Evolutionary conservation across 345 rosid genomes (phyloP).

Genomic region (Populus tremula): DNA sequence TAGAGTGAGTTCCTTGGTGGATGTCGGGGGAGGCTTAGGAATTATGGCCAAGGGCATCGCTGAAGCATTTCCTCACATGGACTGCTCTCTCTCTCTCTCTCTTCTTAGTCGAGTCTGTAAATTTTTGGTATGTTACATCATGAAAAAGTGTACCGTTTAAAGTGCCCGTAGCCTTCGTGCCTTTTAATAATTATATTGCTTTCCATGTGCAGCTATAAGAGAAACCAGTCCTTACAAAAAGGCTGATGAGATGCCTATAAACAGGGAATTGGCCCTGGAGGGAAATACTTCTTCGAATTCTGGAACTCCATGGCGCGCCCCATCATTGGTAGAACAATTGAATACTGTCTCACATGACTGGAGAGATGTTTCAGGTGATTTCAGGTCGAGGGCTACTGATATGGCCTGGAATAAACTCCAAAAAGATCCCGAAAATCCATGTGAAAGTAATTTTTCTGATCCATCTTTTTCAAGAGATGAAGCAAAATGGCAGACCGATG

Average conservation of each 20-base stretch:
- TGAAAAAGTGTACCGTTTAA: not conserved
- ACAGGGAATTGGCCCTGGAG: conserved; percentile 41
- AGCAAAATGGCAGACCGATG: conserved; percentile 48
- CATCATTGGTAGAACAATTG: conserved; percentile 48
- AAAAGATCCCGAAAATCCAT: conserved; percentile 45
- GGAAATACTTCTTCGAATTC: conserved; percentile 42
- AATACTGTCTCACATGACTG: conserved; percentile 39
- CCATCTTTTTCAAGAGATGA: conserved; percentile 52
- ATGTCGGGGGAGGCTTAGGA: too few species aligned
- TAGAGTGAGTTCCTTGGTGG: too few species aligned
- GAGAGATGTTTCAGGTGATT: conserved; percentile 50
- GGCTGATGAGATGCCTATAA: conserved; percentile 43
- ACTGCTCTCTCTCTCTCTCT: too few species aligned
- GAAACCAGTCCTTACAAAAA: conserved; percentile 44
- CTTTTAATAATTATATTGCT: conserved; percentile 1
- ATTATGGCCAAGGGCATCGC: too few species aligned
- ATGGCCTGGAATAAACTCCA: conserved; percentile 46
- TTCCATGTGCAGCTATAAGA: conserved; percentile 46
- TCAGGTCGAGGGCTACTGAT: conserved; percentile 44
- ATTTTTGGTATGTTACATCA: not conserved
- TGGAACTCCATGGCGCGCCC: conserved; percentile 50
- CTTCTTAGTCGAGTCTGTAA: not conserved
- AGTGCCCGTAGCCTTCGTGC: not conserved
- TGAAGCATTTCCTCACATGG: too few species aligned
- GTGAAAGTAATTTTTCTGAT: conserved; percentile 42